Conservation (phyloP, 331 rosid species). For the Malus hybrid region DNA sequence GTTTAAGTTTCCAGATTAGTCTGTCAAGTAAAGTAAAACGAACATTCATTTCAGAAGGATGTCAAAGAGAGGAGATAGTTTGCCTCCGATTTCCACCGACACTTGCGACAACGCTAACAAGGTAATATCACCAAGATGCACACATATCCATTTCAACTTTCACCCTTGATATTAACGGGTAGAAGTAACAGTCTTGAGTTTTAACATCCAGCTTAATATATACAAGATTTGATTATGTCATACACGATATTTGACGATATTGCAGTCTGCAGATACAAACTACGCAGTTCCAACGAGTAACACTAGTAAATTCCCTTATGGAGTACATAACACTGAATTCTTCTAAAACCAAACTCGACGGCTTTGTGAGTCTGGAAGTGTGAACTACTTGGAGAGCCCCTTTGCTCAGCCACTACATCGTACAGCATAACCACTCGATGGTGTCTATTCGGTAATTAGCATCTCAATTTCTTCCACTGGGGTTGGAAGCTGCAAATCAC, state of each 20-base stretch:
- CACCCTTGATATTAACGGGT: neutral
- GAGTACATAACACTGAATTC: neutral
- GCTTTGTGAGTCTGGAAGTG: slow-evolving; percentile 5
- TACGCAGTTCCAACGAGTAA: neutral
- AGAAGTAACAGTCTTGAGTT: neutral
- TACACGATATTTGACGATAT: neutral
- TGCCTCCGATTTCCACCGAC: neutral
- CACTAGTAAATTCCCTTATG: neutral
- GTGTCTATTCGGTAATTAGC: slow-evolving; percentile 67
- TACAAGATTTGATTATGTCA: neutral
- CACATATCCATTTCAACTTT: neutral
- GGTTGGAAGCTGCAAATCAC: slow-evolving; percentile 59
- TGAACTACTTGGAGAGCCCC: slow-evolving; percentile 2
- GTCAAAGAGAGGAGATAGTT: neutral
- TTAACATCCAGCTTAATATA: neutral
- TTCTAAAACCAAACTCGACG: neutral
- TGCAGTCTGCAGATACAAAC: neutral
- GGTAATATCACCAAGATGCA: neutral
- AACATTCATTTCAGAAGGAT: neutral
- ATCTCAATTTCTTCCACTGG: slow-evolving; percentile 50
- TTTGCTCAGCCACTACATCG: slow-evolving; percentile 13
- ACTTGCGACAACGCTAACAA: neutral
- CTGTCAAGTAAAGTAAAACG: neutral
- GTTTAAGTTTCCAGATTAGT: neutral
- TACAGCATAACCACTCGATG: neutral